phyloP scores from a whole-genome alignment of 2,329 filamentous ascomycete genomes.

The Nemania diffusa region DNA sequence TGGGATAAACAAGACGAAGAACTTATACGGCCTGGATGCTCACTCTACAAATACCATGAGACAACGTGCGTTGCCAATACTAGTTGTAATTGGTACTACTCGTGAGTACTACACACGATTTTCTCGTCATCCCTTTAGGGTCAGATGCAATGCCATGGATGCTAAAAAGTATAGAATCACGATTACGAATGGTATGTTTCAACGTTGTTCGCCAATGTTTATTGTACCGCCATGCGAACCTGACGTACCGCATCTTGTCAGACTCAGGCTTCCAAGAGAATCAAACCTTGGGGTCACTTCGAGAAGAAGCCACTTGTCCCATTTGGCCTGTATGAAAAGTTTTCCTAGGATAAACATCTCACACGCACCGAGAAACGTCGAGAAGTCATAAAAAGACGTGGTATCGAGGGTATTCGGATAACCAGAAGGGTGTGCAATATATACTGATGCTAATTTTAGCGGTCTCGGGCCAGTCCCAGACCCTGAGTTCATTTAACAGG shows the following conservation, averaged over 20 bases:
- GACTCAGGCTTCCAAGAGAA: background rate
- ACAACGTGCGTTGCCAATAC: background rate
- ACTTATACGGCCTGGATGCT: background rate
- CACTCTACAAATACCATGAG: background rate
- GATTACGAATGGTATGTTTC: constrained; percentile 9
- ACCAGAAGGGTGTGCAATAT: constrained; percentile 29
- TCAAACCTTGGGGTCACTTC: constrained; percentile 1
- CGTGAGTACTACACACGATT: constrained; percentile 4
- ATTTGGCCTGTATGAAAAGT: constrained; percentile 6
- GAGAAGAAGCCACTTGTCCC: constrained; percentile 26
- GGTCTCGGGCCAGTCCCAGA: constrained; percentile 18
- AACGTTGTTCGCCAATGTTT: constrained; percentile 1
- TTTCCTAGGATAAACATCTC: constrained; percentile 1
- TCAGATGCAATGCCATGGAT: background rate
- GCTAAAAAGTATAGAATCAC: background rate
- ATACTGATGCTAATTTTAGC: constrained; percentile 37
- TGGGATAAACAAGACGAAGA: constrained; percentile 7
- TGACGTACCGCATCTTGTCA: constrained; percentile 3
- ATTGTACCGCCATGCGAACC: background rate
- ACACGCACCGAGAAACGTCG: background rate
- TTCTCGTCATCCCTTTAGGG: background rate
- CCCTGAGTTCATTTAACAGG: constrained; percentile 23
- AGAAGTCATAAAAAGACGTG: background rate
- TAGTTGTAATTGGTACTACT: constrained; percentile 3
- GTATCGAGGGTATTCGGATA: constrained; percentile 23